Percentiles rank a stretch among this genome's conserved stretches.
phyloP scores from a whole-genome alignment of 352 stramenopile species.

The Blastocystis sp. region DNA sequence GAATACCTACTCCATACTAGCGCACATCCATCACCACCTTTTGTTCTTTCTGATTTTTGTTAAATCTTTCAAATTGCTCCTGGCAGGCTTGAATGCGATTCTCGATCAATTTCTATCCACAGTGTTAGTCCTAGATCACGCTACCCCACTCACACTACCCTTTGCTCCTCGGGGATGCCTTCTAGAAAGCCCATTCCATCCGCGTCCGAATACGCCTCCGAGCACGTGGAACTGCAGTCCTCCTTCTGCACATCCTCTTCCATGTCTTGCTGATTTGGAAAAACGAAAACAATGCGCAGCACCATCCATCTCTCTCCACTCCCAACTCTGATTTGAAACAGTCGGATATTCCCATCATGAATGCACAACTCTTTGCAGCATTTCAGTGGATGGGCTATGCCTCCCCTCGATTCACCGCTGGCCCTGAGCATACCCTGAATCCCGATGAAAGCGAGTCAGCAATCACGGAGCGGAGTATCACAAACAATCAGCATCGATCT shows the following conservation, averaged over 20 bases:
- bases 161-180: slow-evolving; percentile 42
- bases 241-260: neutral
- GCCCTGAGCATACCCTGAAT: too few species aligned
- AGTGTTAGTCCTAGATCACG: slow-evolving; percentile 2
- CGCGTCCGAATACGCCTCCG: neutral
- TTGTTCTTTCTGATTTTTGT: slow-evolving; percentile 27
- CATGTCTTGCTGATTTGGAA: neutral
- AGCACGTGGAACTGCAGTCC: neutral
- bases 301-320: neutral
- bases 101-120: slow-evolving; percentile 5
- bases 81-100: neutral
- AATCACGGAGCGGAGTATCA: too few species aligned
- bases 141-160: neutral
- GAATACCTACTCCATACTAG: neutral
- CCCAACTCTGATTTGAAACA: too few species aligned
- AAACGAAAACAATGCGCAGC: neutral
- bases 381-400: too few species aligned
- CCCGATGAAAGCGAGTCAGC: too few species aligned
- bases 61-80: slow-evolving; percentile 32
- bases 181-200: slow-evolving; percentile 4
- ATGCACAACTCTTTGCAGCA: too few species aligned
- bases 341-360: too few species aligned
- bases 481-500: too few species aligned
- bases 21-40: neutral
- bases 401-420: too few species aligned